Percentiles rank a stretch among this genome's conserved stretches.
Conservation (phyloP, 2,329 filamentous ascomycete genomes). For the Aureobasidium lini region DNA sequence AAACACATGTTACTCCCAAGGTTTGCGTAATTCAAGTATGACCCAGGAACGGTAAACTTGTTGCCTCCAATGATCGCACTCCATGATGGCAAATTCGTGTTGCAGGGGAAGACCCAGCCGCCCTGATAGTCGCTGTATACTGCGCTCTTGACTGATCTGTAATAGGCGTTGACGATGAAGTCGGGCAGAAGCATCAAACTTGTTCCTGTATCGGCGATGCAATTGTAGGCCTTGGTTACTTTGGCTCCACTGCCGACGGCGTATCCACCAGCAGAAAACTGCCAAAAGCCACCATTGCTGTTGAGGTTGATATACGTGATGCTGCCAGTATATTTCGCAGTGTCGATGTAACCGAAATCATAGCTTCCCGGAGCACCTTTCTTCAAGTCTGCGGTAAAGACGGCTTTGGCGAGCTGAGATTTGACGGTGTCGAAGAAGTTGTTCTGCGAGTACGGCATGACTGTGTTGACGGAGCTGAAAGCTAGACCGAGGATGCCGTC, state of each 20-base stretch:
- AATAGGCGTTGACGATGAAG: conserved; percentile 34
- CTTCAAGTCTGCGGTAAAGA: conserved; percentile 54
- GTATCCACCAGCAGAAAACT: conserved; percentile 51
- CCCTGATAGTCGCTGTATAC: conserved; percentile 30
- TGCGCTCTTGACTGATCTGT: conserved; percentile 31
- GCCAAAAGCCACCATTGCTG: conserved; percentile 55
- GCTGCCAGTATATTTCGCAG: conserved; percentile 48
- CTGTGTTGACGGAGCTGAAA: conserved; percentile 53
- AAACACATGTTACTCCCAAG: conserved; percentile 51
- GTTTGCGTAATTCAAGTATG: conserved; percentile 43
- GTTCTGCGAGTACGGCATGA: conserved; percentile 41
- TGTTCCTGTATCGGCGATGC: conserved; percentile 65
- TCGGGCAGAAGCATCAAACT: conserved; percentile 52
- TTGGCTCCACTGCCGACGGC: conserved; percentile 39
- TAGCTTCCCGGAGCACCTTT: conserved; percentile 45
- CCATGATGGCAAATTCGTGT: conserved; percentile 30
- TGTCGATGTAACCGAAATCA: conserved; percentile 55
- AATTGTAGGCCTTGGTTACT: conserved; percentile 38
- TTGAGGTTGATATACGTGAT: conserved; percentile 52
- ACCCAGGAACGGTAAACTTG: conserved; percentile 12
- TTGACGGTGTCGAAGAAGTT: conserved; percentile 56
- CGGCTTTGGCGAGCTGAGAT: conserved; percentile 39
- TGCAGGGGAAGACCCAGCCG: conserved; percentile 36
- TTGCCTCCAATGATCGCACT: conserved; percentile 46
- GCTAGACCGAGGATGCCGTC: conserved; percentile 56